phyloP scores from a whole-genome alignment of 345 rosid genomes.

The Nasturtium officinale region DNA sequence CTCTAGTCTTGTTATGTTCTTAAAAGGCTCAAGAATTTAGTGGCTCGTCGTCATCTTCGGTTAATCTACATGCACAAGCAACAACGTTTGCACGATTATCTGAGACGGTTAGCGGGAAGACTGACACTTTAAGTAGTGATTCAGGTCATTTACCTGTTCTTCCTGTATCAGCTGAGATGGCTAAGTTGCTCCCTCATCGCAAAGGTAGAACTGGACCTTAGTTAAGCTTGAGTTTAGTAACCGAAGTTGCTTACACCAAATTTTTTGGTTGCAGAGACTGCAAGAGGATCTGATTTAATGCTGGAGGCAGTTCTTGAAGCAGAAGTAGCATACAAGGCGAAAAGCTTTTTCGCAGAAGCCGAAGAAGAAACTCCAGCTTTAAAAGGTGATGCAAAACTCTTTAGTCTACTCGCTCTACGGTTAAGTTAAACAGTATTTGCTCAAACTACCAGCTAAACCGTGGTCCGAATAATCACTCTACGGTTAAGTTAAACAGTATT shows the following conservation, averaged over 20 bases:
- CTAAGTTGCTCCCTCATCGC: slow-evolving; percentile 70
- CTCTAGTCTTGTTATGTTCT: not conserved
- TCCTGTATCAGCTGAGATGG: slow-evolving; percentile 83
- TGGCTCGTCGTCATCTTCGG: slow-evolving; percentile 38
- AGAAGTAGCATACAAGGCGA: slow-evolving; percentile 65
- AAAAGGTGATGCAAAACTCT: slow-evolving; percentile 31
- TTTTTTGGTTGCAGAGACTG: slow-evolving; percentile 43
- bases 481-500: not conserved
- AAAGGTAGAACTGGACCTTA: slow-evolving; percentile 45
- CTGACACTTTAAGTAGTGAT: slow-evolving; percentile 43
- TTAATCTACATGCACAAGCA: slow-evolving; percentile 70
- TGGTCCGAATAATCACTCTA: slow-evolving; percentile 13
- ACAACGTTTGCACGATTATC: slow-evolving; percentile 65
- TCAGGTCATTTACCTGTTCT: slow-evolving; percentile 50
- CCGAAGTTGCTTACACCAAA: not conserved
- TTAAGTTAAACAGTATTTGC: not conserved
- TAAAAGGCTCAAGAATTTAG: slow-evolving; percentile 43
- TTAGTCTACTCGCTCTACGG: not conserved
- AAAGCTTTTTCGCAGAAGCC: slow-evolving; percentile 63
- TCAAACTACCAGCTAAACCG: slow-evolving; percentile 36
- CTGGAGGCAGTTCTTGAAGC: slow-evolving; percentile 73
- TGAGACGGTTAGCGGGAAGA: slow-evolving; percentile 45
- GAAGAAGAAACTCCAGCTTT: slow-evolving; percentile 51
- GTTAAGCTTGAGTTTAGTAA: slow-evolving; percentile 2
- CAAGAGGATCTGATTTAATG: slow-evolving; percentile 64